These are phyloP conservation scores for Neurospora discreta DNA, from an alignment of 495 filamentous ascomycete genomes.

Conservation along the genomic window DNA sequence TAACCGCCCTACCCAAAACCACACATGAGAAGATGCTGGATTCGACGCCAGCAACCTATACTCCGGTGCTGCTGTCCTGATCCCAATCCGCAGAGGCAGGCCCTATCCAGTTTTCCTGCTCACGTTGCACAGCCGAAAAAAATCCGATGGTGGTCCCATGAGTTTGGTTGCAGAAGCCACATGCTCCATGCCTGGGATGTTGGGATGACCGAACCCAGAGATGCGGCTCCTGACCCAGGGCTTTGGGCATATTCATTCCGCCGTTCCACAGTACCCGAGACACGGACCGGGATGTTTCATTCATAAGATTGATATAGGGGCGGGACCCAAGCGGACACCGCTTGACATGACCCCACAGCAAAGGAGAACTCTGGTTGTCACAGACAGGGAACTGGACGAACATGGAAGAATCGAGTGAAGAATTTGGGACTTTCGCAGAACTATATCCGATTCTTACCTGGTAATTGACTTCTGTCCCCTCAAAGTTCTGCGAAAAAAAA, in stretches of 20 bases:
- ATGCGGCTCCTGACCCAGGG: background rate
- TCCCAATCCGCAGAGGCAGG: background rate
- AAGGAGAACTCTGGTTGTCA: background rate
- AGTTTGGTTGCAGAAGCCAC: background rate
- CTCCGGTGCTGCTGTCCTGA: background rate
- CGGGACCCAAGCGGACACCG: background rate
- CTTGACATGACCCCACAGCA: background rate
- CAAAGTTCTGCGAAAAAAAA: background rate
- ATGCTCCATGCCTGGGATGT: background rate
- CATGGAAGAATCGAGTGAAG: background rate
- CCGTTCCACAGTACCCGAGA: background rate
- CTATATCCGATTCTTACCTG: background rate
- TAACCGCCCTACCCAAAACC: background rate
- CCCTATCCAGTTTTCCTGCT: background rate
- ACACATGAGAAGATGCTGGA: background rate
- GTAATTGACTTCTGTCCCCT: background rate
- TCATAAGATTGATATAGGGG: background rate
- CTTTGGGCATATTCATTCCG: background rate
- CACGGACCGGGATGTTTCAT: background rate
- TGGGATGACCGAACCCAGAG: background rate
- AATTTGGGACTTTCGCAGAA: background rate
- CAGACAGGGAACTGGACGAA: background rate
- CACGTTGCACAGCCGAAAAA: background rate
- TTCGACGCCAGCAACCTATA: background rate
- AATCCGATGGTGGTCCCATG: background rate